Percentiles rank a stretch among this genome's conserved stretches.
phyloP scores from a whole-genome alignment of 2,329 filamentous ascomycete species.

The Pseudogymnoascus sp. region DNA sequence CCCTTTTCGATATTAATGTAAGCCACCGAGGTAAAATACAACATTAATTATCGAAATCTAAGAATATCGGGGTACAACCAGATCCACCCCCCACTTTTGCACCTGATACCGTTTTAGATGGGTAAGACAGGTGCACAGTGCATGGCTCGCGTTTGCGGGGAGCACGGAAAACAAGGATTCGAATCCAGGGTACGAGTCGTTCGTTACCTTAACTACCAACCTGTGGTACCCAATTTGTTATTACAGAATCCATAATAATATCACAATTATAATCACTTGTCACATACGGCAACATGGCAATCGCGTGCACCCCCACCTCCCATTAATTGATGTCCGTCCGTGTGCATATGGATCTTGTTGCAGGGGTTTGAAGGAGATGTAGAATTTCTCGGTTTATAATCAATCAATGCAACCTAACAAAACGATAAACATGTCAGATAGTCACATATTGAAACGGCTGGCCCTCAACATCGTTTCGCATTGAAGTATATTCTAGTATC shows the following conservation, averaged over 20 bases:
- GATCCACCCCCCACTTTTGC: neutral
- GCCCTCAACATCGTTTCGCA: neutral
- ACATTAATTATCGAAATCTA: neutral
- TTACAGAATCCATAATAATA: neutral
- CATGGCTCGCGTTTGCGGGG: neutral
- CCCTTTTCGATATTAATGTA: neutral
- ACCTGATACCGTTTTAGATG: conserved; percentile 8
- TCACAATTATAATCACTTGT: neutral
- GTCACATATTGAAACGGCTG: neutral
- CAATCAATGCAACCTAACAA: neutral
- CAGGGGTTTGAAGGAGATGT: neutral
- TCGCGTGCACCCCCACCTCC: neutral
- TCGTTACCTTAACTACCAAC: neutral
- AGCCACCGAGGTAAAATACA: neutral
- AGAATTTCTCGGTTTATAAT: neutral
- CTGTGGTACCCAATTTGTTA: neutral
- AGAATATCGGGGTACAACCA: neutral
- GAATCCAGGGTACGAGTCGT: neutral
- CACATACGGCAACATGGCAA: neutral
- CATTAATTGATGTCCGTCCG: neutral
- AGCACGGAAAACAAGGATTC: conserved; percentile 3
- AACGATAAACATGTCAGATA: neutral
- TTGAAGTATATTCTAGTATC: neutral
- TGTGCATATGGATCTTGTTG: neutral
- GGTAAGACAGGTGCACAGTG: neutral